Evolutionary conservation across 2,329 filamentous ascomycete species (phyloP), one percentile per base, ranked within the genome.

Genomic region (Periglandula ipomoeae): DNA sequence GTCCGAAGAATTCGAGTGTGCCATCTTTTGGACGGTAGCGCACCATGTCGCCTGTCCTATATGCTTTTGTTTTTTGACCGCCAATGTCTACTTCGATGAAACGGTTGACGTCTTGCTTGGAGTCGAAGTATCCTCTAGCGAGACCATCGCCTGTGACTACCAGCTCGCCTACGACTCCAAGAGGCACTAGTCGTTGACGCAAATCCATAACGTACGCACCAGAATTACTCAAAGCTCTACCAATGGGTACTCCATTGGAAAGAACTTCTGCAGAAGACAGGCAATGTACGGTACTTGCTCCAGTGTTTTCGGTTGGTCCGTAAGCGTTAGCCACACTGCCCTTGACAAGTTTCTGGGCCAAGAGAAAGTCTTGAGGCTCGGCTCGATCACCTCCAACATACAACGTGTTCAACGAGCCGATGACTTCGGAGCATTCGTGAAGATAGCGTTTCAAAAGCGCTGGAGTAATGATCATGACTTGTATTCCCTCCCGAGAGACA

Each of bases 191-290:
- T n/a, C 46, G 53, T 13, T 53, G 53, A 1, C 54, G 44, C 3
- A 46, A 27, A 44, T 61, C 58, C 57, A 62, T 58, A 9, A 62
- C 47, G 26, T 53, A 52, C 1, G 56, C 53, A 1, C 47, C 48
- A 4, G 48, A 41, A 17, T 49, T 49, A 13, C 43, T 45, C 5
- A 49, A 5, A 6, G 47, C 5, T 11, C 6, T 2, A 23, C 44
- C 47, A 22, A 50, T 24, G 0, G 48, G 48, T 19, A 46, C 43
- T 17, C 42, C 39, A 19, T 37, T 37, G 5, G 17, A 6, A 35
- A 11, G 35, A 8, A 4, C 22, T 47, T 38, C 27, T 10, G 39
- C 20, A 10, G 13, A 6, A 1, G 17, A 1, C 9, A 20, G 9
- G n/a, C 15, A 19, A 10, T 41, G 20, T 19, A 45, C 10, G 11